Base-by-base conservation (phyloP, 495 filamentous ascomycete species). In the Entonaema liquescens region DNA sequence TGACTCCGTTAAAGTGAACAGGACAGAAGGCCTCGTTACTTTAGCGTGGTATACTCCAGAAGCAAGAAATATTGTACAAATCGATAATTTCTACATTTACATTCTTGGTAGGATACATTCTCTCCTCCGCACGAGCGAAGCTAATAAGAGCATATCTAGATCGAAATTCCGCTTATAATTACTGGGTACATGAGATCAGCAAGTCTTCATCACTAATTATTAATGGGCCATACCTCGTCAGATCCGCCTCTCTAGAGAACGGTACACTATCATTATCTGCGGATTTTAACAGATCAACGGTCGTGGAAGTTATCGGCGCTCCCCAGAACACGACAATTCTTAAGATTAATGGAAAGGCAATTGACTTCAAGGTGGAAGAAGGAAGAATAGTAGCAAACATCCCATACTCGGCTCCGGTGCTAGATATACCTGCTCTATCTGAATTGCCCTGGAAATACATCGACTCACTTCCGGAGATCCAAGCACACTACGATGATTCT, bases 191-290 rank as follows among this genome's bases (percentile, higher is more conserved):
- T 2, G 81, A 91, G 65, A 75, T 88, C 3, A 77, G 76, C 1
- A 63, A 58, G 33, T 36, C 65, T 9, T 57, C 53, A 1, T 70
- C 87, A 65, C 78, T 92, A 2, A 92, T 94, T 62, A 81, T 93
- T 59, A 85, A 90, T 68, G 92, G 89, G 0, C 89, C 90, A 11
- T 93, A 94, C 74, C 89, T 95, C 19, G 81, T 93, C 29, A 86
- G 92, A 33, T 87, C 81, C 6, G 89, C 87, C 0, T 81, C 80
- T 7, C 65, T 91, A 11, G 38, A 83, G 19, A 85, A 86, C 12
- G 74, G 59, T 3, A 79, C 80, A 7, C 77, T 93, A 6, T 79
- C 87, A 26, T 75, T 94, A 15, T 84, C 83, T 28, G 91, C 88
- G 3, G 92, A 94, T 71, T 84, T 93, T 76, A 93, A 93, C 69